Conservation (phyloP, 257 asterid genomes). For the Solanum sparsipilum region DNA sequence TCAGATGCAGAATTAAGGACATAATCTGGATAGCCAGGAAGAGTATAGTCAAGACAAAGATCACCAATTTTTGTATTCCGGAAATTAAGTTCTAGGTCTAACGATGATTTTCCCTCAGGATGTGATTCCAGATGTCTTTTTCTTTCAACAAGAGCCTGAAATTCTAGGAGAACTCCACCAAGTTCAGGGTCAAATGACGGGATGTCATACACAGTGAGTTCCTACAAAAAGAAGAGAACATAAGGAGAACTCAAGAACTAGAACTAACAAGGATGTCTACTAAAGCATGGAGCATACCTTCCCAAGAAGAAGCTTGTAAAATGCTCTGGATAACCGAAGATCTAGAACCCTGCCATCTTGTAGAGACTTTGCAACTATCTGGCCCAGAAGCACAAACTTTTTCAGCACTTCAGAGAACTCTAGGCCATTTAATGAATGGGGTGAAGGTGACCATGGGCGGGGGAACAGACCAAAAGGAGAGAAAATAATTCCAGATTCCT, state of each 20-base stretch:
- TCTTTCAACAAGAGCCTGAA: slow-evolving; percentile 69
- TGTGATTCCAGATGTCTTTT: slow-evolving; percentile 34
- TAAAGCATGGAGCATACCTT: slow-evolving; percentile 37
- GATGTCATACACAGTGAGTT: slow-evolving; percentile 64
- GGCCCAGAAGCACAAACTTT: slow-evolving; percentile 70
- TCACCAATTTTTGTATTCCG: slow-evolving; percentile 64
- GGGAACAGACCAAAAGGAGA: slow-evolving; percentile 84
- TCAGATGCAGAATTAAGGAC: slow-evolving; percentile 29
- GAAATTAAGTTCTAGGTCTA: slow-evolving; percentile 29
- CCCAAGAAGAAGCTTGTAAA: slow-evolving; percentile 75
- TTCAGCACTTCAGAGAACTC: slow-evolving; percentile 44
- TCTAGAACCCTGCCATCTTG: slow-evolving; percentile 90
- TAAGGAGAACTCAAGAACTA: background rate
- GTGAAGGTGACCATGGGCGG: slow-evolving; percentile 65
- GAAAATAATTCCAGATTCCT: slow-evolving; percentile 27
- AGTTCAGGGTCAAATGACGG: slow-evolving; percentile 77
- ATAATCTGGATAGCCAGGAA: slow-evolving; percentile 96
- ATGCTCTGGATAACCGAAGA: slow-evolving; percentile 80
- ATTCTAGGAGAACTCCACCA: slow-evolving; percentile 67
- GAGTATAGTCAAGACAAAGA: slow-evolving; percentile 79
- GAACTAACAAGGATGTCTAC: background rate
- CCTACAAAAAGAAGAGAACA: slow-evolving; percentile 33
- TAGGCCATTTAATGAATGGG: slow-evolving; percentile 16
- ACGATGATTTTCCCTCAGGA: slow-evolving; percentile 16
- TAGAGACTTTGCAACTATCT: slow-evolving; percentile 78